Conservation (phyloP, 352 stramenopile species). For the Globisporangium paddicum region DNA sequence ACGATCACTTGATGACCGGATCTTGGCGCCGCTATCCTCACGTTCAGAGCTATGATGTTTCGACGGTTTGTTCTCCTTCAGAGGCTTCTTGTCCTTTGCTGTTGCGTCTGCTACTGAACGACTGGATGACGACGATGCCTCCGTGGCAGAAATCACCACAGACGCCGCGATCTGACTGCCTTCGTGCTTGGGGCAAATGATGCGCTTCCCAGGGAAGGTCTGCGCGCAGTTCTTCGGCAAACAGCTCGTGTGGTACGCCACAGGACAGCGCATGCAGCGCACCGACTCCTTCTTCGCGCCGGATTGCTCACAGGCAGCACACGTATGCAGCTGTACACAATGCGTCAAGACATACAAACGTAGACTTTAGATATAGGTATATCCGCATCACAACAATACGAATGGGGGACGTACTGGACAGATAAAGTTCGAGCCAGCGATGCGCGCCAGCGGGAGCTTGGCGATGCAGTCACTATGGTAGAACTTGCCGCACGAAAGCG, state of each 20-base stretch:
- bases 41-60: background rate
- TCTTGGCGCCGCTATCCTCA: background rate
- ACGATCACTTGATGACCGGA: background rate
- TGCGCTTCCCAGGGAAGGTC: constrained; percentile 64
- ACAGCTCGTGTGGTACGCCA: constrained; percentile 79
- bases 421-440: constrained; percentile 79
- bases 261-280: constrained; percentile 71
- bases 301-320: constrained; percentile 66
- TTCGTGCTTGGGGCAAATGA: constrained; percentile 68
- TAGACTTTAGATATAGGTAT: background rate
- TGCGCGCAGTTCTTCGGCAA: constrained; percentile 45
- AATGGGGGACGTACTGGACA: constrained; percentile 39
- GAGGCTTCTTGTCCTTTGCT: background rate
- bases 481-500: constrained; percentile 80
- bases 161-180: background rate
- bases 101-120: background rate
- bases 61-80: background rate
- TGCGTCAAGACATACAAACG: background rate
- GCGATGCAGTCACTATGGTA: constrained; percentile 82
- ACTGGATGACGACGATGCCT: background rate
- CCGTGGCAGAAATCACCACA: background rate
- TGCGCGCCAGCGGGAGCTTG: constrained; percentile 67
- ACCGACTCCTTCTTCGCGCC: constrained; percentile 77
- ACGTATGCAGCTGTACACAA: constrained; percentile 59
- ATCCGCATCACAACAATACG: background rate